These are phyloP conservation scores for Apium graveolens DNA, from an alignment of 129 eudicot species.

Conservation along the genomic window DNA sequence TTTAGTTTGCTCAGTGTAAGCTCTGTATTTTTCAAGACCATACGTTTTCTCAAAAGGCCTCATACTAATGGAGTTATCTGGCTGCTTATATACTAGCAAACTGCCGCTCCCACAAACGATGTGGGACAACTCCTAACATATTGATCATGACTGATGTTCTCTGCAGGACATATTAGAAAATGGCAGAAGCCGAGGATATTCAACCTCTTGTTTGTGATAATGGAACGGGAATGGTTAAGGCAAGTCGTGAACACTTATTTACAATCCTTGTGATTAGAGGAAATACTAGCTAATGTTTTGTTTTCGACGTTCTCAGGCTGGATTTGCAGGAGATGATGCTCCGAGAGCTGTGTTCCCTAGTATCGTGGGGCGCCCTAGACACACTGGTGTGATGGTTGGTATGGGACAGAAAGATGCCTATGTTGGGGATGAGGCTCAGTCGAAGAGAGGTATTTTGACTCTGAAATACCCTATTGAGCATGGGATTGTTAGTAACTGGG, in stretches of 20 bases:
- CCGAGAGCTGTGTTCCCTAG: conserved; percentile 11
- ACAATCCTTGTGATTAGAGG: background rate
- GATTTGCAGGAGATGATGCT: conserved; percentile 15
- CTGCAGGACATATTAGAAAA: background rate
- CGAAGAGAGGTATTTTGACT: conserved; percentile 8
- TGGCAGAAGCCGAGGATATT: conserved; percentile 11
- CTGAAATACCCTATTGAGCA: conserved; percentile 8
- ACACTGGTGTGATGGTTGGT: conserved; percentile 14
- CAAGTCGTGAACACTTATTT: background rate
- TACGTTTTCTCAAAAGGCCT: too few species aligned
- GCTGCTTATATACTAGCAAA: too few species aligned
- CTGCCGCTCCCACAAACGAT: too few species aligned
- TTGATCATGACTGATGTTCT: too few species aligned
- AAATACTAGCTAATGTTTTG: background rate
- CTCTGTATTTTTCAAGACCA: too few species aligned
- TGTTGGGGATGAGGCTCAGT: conserved; percentile 13
- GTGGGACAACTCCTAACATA: too few species aligned
- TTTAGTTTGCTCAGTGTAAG: too few species aligned
- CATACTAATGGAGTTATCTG: too few species aligned
- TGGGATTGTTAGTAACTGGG: conserved; percentile 10
- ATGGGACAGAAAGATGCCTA: conserved; percentile 13
- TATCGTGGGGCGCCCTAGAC: conserved; percentile 4
- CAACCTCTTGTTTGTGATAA: conserved; percentile 11
- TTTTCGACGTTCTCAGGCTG: background rate
- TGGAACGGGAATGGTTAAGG: conserved; percentile 14